phyloP scores from a whole-genome alignment of 116 monocot species.

The Iris pallida region DNA sequence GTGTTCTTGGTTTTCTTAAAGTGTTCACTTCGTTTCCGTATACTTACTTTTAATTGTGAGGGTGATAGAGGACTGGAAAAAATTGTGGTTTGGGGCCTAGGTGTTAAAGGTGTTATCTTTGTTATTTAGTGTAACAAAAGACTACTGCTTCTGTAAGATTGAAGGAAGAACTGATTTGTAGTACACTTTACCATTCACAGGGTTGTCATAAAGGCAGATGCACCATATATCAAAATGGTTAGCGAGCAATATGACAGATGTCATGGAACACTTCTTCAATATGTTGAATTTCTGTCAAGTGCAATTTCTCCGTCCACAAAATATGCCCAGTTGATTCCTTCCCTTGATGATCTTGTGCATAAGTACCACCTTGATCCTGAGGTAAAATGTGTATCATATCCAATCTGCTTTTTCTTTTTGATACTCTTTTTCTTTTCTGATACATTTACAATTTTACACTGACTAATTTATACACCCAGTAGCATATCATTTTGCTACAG shows the following conservation, averaged over 20 bases:
- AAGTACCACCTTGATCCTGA: conserved; percentile 94
- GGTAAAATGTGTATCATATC: conserved; percentile 31
- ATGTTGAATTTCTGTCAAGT: conserved; percentile 85
- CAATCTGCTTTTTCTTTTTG: not conserved
- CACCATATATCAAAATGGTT: conserved; percentile 87
- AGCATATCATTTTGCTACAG: too few relatives aligned
- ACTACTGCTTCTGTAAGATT: too few relatives aligned
- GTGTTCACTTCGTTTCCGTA: too few relatives aligned
- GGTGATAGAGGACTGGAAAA: too few relatives aligned
- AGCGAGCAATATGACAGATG: conserved; percentile 98
- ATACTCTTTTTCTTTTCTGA: not conserved
- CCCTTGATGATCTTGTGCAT: conserved; percentile 73
- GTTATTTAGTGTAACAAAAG: too few relatives aligned
- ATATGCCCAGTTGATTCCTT: conserved; percentile 79
- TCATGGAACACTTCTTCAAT: conserved; percentile 91
- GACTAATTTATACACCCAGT: too few relatives aligned
- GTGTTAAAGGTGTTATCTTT: too few relatives aligned
- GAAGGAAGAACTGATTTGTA: too few relatives aligned
- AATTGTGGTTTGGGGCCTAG: too few relatives aligned
- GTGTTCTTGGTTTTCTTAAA: too few relatives aligned
- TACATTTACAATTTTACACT: not conserved
- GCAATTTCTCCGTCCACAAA: conserved; percentile 52
- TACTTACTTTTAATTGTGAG: too few relatives aligned
- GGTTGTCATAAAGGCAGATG: conserved; percentile 78
- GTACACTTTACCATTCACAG: conserved; percentile 25